Evolutionary conservation across 1,284 basidiomycete species (phyloP), one percentile per base, ranked within the genome.

Genomic region (Malassezia obtusa): DNA sequence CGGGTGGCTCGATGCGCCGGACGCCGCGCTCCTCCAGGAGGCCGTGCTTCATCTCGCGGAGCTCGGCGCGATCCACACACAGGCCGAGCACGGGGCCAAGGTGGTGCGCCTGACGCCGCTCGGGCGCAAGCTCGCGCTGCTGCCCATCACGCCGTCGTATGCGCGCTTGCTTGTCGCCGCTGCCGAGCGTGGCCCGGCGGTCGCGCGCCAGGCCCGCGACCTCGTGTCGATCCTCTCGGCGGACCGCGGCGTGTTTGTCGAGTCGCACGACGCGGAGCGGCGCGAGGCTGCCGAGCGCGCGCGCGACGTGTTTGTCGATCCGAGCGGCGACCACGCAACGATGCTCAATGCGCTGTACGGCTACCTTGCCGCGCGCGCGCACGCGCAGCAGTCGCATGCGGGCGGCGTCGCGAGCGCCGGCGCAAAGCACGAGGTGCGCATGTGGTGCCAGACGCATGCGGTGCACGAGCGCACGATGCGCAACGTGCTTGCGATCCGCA

Each of bases 271-370:
- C 32, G 50, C 58, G 2, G 58, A 63, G 32, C 66, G 61, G 45
- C 54, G 63, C 11, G 69, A 65, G n/a, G 66, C 65, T 25, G 65
- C 62, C 0, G 62, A 64, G 10, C 50, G 54, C 3, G 83, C 84
- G 0, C 60, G 63, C 38, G 43, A 60, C 2, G 58, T 50, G 1
- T 65, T 73, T 38, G 46, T 55, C 12, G 65, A 71, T 36, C 40
- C 55, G 9, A 53, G 56, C 10, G 69, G 71, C 2, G 71, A 73
- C 40, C 71, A 73, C 43, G 65, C 55, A 22, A 73, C 71, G 15
- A 32, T 64, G 33, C 56, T 73, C 15, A 64, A 61, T 39, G 68
- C 65, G 25, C 61, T 77, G 1, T 64, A 71, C n/a, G 71, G 73
- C 32, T 73, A 65, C 50, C 53, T 70, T 6, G 40, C 32, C 2